phyloP scores from a whole-genome alignment of 2,329 filamentous ascomycete genomes.

The Neophaeococcomyces mojaviensis region DNA sequence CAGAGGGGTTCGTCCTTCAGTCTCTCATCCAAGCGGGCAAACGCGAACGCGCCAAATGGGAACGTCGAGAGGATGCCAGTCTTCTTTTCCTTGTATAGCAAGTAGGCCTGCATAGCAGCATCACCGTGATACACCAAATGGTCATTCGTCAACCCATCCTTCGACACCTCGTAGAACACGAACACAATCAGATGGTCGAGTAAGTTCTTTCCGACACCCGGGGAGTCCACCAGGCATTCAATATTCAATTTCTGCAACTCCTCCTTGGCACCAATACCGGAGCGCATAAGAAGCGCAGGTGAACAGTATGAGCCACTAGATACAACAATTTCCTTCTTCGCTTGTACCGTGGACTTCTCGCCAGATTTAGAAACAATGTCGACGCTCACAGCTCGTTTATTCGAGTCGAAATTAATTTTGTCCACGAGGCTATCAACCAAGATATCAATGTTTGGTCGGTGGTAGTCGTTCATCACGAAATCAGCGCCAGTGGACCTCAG shows the following conservation, averaged over 20 bases:
- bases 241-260: constrained; percentile 40
- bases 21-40: constrained; percentile 54
- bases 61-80: constrained; percentile 53
- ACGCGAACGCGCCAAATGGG: constrained; percentile 57
- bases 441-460: constrained; percentile 42
- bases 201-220: constrained; percentile 48
- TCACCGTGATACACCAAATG: constrained; percentile 45
- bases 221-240: constrained; percentile 37
- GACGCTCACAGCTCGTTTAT: constrained; percentile 31
- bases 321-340: constrained; percentile 38
- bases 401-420: constrained; percentile 41
- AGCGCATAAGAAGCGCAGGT: constrained; percentile 47
- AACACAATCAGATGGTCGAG: constrained; percentile 51
- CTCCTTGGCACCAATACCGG: constrained; percentile 44
- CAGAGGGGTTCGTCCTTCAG: constrained; percentile 49
- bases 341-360: constrained; percentile 30
- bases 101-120: constrained; percentile 44
- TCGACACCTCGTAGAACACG: constrained; percentile 53
- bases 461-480: constrained; percentile 41
- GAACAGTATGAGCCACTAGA: constrained; percentile 40
- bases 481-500: constrained; percentile 48
- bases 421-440: constrained; percentile 45
- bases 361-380: constrained; percentile 37
- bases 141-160: constrained; percentile 49
- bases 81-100: constrained; percentile 52